A percentile compares a stretch with the other conserved stretches of the same genome.
phyloP scores from a whole-genome alignment of 768 basidiomycete species.

The Cystofilobasidium ferigula region DNA sequence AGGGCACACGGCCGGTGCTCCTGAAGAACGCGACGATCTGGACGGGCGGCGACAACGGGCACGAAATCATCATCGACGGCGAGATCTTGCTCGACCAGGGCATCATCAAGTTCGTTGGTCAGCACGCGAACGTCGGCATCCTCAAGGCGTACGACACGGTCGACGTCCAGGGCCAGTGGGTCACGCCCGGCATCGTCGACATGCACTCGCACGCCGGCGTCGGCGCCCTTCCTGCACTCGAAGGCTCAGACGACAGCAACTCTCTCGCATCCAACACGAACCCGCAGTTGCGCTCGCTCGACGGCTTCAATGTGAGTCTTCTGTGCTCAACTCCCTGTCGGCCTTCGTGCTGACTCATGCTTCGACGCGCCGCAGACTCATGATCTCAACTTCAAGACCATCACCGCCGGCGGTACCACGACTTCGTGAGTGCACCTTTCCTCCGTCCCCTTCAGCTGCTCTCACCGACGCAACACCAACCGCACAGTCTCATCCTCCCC shows the following conservation, averaged over 20 bases:
- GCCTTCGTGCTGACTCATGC: not conserved
- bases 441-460: too few species aligned
- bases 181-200: slow-evolving; percentile 53
- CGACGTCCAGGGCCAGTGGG: slow-evolving; percentile 57
- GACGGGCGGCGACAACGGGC: slow-evolving; percentile 56
- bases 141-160: slow-evolving; percentile 45
- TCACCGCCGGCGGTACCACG: not conserved
- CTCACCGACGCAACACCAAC: too few species aligned
- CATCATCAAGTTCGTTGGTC: slow-evolving; percentile 51
- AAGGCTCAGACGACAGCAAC: slow-evolving; percentile 7
- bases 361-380: not conserved
- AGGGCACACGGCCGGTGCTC: slow-evolving; percentile 47
- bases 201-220: slow-evolving; percentile 22
- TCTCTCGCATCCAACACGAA: not conserved
- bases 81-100: slow-evolving; percentile 57
- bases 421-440: not conserved
- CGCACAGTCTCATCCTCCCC: not conserved
- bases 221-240: not conserved
- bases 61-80: slow-evolving; percentile 48
- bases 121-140: slow-evolving; percentile 43
- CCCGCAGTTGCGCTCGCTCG: slow-evolving; percentile 57
- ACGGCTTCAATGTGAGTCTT: slow-evolving; percentile 68
- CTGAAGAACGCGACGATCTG: slow-evolving; percentile 65
- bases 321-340: not conserved
- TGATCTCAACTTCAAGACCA: not conserved